Evolutionary conservation across 2,329 filamentous ascomycete genomes (phyloP), one percentile per base, ranked within the genome.

Genomic region (Myriosclerotinia duriaeana): DNA sequence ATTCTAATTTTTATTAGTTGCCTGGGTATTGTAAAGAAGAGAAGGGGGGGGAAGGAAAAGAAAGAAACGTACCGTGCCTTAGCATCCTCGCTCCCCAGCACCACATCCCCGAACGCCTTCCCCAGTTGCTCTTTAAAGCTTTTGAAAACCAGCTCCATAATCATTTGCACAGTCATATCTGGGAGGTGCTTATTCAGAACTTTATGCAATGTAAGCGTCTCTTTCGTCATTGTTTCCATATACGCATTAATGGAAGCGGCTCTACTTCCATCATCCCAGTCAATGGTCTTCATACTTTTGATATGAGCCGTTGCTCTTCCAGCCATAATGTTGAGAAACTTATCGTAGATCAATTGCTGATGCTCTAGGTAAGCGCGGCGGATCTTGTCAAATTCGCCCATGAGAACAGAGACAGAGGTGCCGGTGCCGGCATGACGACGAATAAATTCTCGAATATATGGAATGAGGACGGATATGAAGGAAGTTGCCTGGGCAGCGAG

Each of bases 391-490:
- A 75, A 75, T 56, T 76, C 75, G n/a, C 70, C 73, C 74, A 76
- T 91, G 36, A 93, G 78, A 22, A 81, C 77, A 1, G 85, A 82
- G 36, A 83, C 82, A 22, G 80, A 81, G 5, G 78, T 71, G 7
- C 82, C 82, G 0, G 82, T 80, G 12, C 81, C 82, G 2, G 78
- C 78, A 73, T 96, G 91, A 2, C 95, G 87, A 14, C 95, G 89
- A 30, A 96, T 87, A 72, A 96, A 97, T 78, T 98, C 95, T 54
- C 94, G 88, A 38, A 97, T 85, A 75, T 98, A 93, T 0, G 95
- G 94, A 5, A 97, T 89, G 1, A 98, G 82, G 0, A 92, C 88
- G 34, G 93, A 90, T 55, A 96, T 87, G 76, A 99, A 97, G 54
- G 90, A 89, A 26, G 98, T 80, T 0, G 93, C 91, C 77, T 97